Percentiles rank a stretch among this genome's conserved stretches.
Evolutionary conservation across 768 basidiomycete genomes (phyloP).

Genomic region (Glaciozyma antarctica): DNA sequence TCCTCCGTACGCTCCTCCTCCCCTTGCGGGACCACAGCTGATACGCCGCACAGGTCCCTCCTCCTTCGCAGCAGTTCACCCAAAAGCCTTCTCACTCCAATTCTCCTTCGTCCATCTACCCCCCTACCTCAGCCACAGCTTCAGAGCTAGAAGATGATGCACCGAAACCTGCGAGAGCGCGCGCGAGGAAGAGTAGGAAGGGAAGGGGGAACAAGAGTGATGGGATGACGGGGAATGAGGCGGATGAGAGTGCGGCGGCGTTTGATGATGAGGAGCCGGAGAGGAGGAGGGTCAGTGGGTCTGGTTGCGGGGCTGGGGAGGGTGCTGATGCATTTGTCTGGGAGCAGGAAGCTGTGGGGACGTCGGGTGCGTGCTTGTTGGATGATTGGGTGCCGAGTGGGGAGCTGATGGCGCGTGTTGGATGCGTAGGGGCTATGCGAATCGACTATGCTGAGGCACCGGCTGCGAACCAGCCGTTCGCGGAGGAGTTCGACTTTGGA

Average conservation of each 20-base stretch:
- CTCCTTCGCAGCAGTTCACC: too few species aligned
- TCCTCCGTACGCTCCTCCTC: too few species aligned
- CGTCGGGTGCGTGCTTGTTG: too few species aligned
- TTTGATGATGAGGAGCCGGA: not conserved
- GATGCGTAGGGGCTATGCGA: not conserved
- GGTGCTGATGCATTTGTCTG: not conserved
- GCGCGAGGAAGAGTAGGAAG: not conserved
- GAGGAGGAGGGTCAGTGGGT: not conserved
- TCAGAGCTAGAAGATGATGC: not conserved
- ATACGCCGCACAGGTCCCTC: too few species aligned
- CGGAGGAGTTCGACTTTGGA: constrained; percentile 31
- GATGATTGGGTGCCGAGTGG: not conserved
- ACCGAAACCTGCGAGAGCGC: not conserved
- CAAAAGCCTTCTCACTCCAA: too few species aligned
- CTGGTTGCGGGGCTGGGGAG: not conserved
- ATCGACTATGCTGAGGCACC: not conserved
- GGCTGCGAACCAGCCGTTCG: constrained; percentile 5
- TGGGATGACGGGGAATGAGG: not conserved
- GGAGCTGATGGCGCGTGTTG: not conserved
- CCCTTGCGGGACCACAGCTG: too few species aligned
- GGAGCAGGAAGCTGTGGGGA: too few species aligned
- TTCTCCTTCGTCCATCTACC: too few species aligned
- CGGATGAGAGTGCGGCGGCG: not conserved
- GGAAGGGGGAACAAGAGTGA: not conserved
- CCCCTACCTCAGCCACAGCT: too few species aligned